A percentile compares a stretch with the other conserved stretches of the same genome.
Evolutionary conservation across 495 filamentous ascomycete genomes (phyloP).

Genomic region (Staphylotrichum tortipilum): DNA sequence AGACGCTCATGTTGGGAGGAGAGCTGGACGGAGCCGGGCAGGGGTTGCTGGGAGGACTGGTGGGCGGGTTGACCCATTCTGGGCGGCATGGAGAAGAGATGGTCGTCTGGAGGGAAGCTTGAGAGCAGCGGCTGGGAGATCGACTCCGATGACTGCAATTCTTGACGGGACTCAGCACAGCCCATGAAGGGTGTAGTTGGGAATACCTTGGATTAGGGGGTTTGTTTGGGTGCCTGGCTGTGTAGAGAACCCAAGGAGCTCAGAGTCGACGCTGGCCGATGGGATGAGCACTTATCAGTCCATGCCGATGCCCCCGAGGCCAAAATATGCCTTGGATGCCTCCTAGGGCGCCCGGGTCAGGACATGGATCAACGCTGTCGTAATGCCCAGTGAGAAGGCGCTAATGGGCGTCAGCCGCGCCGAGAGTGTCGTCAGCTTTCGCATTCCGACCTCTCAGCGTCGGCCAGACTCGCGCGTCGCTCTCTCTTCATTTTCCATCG

Average conservation of each 20-base stretch:
- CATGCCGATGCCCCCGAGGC: not conserved
- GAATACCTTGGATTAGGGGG: no score
- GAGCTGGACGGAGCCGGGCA: not conserved
- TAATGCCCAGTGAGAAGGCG: no score
- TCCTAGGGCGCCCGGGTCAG: not conserved
- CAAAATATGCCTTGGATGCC: conserved; percentile 1
- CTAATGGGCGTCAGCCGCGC: no score
- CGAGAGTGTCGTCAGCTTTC: no score
- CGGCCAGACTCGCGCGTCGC: no score
- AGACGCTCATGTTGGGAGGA: conserved; percentile 26
- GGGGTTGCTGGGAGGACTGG: not conserved
- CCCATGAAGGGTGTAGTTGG: conserved; percentile 5
- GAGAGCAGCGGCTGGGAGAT: conserved; percentile 4
- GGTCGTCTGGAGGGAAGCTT: not conserved
- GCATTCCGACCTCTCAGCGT: no score
- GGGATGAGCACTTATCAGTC: not conserved
- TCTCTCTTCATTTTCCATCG: no score
- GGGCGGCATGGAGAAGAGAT: not conserved
- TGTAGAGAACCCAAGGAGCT: no score
- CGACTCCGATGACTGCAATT: no score
- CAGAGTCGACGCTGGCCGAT: no score
- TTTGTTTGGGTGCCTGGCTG: no score
- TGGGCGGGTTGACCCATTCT: conserved; percentile 14
- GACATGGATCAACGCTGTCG: no score
- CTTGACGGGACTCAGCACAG: conserved; percentile 14